phyloP scores from a whole-genome alignment of 352 stramenopile species.

The Globisporangium okanoganense region DNA sequence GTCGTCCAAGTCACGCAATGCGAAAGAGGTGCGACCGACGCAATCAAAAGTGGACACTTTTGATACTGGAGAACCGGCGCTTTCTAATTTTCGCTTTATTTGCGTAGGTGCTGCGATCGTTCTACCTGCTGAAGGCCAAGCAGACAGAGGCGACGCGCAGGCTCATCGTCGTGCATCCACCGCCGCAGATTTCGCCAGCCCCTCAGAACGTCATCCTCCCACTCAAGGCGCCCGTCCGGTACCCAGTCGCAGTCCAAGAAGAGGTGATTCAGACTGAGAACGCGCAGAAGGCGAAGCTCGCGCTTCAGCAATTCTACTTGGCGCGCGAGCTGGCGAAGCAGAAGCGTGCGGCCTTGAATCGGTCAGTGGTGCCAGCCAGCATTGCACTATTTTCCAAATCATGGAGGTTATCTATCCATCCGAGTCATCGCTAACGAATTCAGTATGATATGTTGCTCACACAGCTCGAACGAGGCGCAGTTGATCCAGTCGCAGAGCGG shows the following conservation, averaged over 20 bases:
- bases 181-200: not conserved
- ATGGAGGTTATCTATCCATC: not conserved
- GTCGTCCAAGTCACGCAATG: constrained; percentile 22
- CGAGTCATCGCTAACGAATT: not conserved
- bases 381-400: not conserved
- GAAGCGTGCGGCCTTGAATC: constrained; percentile 20
- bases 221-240: constrained; percentile 25
- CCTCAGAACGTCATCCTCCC: constrained; percentile 20
- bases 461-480: constrained; percentile 17
- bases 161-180: constrained; percentile 18
- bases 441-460: not conserved
- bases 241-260: constrained; percentile 17
- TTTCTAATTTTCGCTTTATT: not conserved
- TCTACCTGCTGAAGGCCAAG: constrained; percentile 50
- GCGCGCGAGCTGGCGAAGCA: constrained; percentile 16
- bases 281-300: constrained; percentile 11
- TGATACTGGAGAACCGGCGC: not conserved
- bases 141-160: constrained; percentile 49
- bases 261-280: constrained; percentile 17
- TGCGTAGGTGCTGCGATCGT: constrained; percentile 37
- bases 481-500: constrained; percentile 21
- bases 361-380: not conserved
- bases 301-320: constrained; percentile 25
- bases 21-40: constrained; percentile 25
- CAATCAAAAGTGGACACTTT: constrained; percentile 8